Percentiles rank a stretch among this genome's conserved stretches.
phyloP scores from a whole-genome alignment of 805 yeast species.

The Ogataea methylovora region DNA sequence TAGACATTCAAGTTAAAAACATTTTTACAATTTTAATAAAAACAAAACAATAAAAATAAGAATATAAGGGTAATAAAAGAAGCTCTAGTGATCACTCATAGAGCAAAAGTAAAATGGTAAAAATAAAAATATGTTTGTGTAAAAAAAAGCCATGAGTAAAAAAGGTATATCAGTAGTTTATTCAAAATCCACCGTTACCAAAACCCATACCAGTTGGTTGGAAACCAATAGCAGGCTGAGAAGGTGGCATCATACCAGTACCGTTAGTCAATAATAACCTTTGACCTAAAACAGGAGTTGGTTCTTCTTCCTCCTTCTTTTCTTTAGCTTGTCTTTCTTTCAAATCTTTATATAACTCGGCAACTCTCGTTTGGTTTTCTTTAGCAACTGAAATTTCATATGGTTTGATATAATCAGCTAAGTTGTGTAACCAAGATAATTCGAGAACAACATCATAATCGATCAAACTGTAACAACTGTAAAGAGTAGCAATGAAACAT shows the following conservation, averaged over 20 bases:
- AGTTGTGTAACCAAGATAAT: conserved; percentile 81
- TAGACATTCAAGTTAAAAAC: background rate
- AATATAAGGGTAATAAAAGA: too few relatives aligned
- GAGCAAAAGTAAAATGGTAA: background rate
- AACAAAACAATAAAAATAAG: too few relatives aligned
- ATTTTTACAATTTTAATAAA: background rate
- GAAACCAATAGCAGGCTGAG: conserved; percentile 44
- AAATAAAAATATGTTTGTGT: background rate
- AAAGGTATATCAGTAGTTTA: background rate
- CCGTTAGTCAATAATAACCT: conserved; percentile 83
- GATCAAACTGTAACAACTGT: conserved; percentile 74
- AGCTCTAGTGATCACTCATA: too few relatives aligned
- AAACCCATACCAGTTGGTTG: conserved; percentile 71
- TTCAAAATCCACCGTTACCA: conserved; percentile 43
- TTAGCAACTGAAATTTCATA: conserved; percentile 78
- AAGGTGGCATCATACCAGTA: conserved; percentile 21
- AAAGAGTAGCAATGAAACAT: conserved; percentile 85
- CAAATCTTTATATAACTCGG: conserved; percentile 62
- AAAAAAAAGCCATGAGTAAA: conserved; percentile 1
- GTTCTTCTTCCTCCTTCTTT: conserved; percentile 38
- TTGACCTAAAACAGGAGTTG: conserved; percentile 45
- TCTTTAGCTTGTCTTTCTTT: conserved; percentile 61
- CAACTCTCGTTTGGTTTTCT: conserved; percentile 65
- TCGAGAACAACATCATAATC: conserved; percentile 81
- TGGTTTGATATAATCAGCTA: conserved; percentile 84